phyloP scores from a whole-genome alignment of 2,329 filamentous ascomycete genomes.

The Tolypocladium album region DNA sequence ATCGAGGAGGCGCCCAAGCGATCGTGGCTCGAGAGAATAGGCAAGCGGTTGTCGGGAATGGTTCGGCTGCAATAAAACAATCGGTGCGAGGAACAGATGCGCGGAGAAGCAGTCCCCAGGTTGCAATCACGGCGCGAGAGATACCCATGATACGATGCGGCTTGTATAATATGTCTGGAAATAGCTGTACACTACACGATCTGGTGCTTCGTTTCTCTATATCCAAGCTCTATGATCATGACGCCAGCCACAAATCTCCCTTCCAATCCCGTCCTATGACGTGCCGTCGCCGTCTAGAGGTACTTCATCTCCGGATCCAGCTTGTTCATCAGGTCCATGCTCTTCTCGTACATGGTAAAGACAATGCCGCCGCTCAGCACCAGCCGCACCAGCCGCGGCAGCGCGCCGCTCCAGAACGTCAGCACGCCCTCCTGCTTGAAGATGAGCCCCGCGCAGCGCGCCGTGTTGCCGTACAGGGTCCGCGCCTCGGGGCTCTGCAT shows the following conservation, averaged over 20 bases:
- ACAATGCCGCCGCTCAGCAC: slow-evolving; percentile 93
- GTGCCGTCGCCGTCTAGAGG: slow-evolving; percentile 38
- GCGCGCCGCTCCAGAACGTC: slow-evolving; percentile 88
- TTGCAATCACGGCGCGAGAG: not conserved
- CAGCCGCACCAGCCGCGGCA: slow-evolving; percentile 74
- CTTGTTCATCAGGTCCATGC: slow-evolving; percentile 73
- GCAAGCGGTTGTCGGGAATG: slow-evolving; percentile 46
- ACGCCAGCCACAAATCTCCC: not conserved
- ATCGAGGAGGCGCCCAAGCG: slow-evolving; percentile 52
- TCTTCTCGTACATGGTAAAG: slow-evolving; percentile 98
- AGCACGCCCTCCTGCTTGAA: slow-evolving; percentile 80
- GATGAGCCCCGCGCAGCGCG: slow-evolving; percentile 73
- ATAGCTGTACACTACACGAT: not conserved
- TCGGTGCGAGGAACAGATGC: not conserved
- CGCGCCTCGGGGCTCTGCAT: slow-evolving; percentile 95
- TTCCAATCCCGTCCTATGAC: not conserved
- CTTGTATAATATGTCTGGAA: not conserved
- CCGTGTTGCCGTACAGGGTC: slow-evolving; percentile 72
- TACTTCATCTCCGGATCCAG: slow-evolving; percentile 78
- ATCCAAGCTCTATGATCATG: not conserved
- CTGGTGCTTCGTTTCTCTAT: not conserved
- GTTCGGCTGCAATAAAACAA: slow-evolving; percentile 41
- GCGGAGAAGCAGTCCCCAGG: not conserved
- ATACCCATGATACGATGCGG: not conserved
- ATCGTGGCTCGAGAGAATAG: slow-evolving; percentile 38